phyloP scores from a whole-genome alignment of 2,329 filamentous ascomycete species.

The Penicillium sp. region DNA sequence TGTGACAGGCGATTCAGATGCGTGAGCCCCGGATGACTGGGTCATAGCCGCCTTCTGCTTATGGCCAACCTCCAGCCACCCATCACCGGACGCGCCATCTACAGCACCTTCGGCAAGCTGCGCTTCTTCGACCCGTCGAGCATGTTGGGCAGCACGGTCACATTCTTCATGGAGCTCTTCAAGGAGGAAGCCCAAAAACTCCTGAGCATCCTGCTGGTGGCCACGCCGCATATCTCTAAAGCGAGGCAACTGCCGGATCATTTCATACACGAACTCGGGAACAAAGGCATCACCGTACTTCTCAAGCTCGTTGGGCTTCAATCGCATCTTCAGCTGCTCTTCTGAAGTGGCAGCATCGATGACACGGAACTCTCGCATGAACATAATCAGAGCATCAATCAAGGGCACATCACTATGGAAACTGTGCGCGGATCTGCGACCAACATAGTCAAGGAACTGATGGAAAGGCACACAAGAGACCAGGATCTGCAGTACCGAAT shows the following conservation, averaged over 20 bases:
- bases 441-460: constrained; percentile 84
- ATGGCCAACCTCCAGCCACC: constrained; percentile 93
- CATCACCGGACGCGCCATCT: constrained; percentile 54
- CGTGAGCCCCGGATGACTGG: constrained; percentile 75
- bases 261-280: constrained; percentile 93
- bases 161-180: constrained; percentile 95
- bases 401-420: constrained; percentile 95
- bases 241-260: constrained; percentile 79
- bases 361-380: constrained; percentile 86
- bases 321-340: constrained; percentile 69
- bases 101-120: constrained; percentile 42
- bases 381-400: constrained; percentile 95
- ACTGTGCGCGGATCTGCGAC: constrained; percentile 79
- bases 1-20: constrained; percentile 77
- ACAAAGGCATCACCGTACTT: constrained; percentile 88
- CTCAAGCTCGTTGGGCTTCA: constrained; percentile 83
- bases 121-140: constrained; percentile 47
- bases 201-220: constrained; percentile 96
- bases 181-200: constrained; percentile 90
- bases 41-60: constrained; percentile 87
- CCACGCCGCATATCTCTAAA: constrained; percentile 94
- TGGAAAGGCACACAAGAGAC: constrained; percentile 94
- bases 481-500: constrained; percentile 95
- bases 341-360: constrained; percentile 75
- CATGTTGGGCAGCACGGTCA: constrained; percentile 68